phyloP scores from a whole-genome alignment of 768 basidiomycete genomes.

The Sarcodon aspratus region DNA sequence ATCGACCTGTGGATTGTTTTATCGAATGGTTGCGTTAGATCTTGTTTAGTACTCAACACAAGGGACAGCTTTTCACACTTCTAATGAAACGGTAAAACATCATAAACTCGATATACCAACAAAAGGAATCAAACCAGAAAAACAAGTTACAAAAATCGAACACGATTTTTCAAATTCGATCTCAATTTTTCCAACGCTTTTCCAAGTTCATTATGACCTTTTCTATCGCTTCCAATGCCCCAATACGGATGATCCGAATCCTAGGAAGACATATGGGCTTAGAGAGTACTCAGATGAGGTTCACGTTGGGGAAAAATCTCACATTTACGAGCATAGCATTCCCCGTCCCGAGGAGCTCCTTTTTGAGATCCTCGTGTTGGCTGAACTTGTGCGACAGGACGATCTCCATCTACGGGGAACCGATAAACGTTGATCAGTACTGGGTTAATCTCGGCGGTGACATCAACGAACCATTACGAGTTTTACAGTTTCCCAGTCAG shows the following conservation, averaged over 20 bases:
- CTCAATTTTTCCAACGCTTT: slow-evolving; percentile 32
- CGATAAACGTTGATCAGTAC: neutral
- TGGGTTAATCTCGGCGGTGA: neutral
- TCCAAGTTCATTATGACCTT: slow-evolving; percentile 66
- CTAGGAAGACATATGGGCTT: slow-evolving; percentile 22
- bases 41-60: no score
- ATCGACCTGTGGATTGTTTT: no score
- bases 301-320: slow-evolving; percentile 6
- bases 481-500: slow-evolving; percentile 62
- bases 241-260: slow-evolving; percentile 72
- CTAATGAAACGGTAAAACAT: no score
- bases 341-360: slow-evolving; percentile 51
- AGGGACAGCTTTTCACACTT: no score
- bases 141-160: no score
- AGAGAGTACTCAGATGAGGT: slow-evolving; percentile 19
- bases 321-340: slow-evolving; percentile 64
- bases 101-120: no score
- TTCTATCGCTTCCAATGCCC: slow-evolving; percentile 58
- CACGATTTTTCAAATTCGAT: no score
- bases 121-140: no score
- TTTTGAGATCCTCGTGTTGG: slow-evolving; percentile 50
- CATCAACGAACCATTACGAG: slow-evolving; percentile 38
- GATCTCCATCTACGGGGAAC: slow-evolving; percentile 47
- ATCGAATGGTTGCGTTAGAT: no score
- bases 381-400: slow-evolving; percentile 58